Percentiles rank a stretch among this genome's conserved stretches.
phyloP scores from a whole-genome alignment of 177 flowering plant species.

The Vitis hybrid region DNA sequence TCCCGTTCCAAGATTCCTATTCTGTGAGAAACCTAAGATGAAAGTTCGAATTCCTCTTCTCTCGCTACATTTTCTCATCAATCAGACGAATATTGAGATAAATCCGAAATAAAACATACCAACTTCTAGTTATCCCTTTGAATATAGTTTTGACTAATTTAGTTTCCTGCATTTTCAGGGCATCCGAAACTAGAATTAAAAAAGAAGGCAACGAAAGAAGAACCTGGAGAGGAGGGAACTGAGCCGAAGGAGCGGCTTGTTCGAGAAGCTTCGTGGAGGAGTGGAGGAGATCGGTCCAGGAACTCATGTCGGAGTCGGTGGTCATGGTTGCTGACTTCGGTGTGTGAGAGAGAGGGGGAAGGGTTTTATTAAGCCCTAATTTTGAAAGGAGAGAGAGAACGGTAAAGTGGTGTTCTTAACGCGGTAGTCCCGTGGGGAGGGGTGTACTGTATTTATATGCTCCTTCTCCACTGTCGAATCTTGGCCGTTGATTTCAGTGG shows the following conservation, averaged over 20 bases:
- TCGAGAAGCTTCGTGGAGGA: constrained; percentile 93
- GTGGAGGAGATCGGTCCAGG: constrained; percentile 91
- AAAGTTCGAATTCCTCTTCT: too few relatives aligned
- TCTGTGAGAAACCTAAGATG: too few relatives aligned
- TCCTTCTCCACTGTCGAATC: too few relatives aligned
- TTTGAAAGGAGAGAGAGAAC: neutral
- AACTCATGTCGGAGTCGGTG: constrained; percentile 66
- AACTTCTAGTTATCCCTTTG: too few relatives aligned
- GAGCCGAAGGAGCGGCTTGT: constrained; percentile 78
- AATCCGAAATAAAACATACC: too few relatives aligned
- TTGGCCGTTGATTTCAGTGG: too few relatives aligned
- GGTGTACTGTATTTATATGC: too few relatives aligned
- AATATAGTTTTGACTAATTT: too few relatives aligned
- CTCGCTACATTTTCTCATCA: neutral
- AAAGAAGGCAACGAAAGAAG: neutral
- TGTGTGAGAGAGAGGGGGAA: neutral
- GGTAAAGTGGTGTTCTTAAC: neutral
- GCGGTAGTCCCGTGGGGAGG: too few relatives aligned
- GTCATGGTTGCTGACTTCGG: constrained; percentile 33
- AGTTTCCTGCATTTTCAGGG: constrained; percentile 3
- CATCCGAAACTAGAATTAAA: neutral
- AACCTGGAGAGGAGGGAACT: constrained; percentile 88
- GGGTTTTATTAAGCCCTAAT: constrained; percentile 14
- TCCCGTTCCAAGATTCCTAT: too few relatives aligned
- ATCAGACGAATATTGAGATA: neutral